Base-by-base conservation (phyloP, 1,139 yeast genomes). In the Hansenula anomala region DNA sequence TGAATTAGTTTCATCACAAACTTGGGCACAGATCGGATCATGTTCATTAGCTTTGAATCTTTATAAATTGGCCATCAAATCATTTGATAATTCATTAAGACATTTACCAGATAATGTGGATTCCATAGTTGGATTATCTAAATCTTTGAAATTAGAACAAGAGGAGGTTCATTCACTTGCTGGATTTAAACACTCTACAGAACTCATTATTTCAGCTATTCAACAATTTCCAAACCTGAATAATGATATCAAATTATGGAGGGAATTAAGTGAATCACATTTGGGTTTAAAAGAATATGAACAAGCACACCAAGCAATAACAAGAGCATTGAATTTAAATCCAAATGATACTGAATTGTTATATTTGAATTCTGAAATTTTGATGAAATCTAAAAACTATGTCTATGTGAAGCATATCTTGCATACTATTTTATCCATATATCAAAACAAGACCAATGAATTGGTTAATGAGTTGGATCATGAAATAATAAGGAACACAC, bases 1-100 rank as follows among this genome's bases (percentile, higher is more conserved):
- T 31, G 44, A 41, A 8, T 12, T 39, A 4, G 45, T 43, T 6
- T 36, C 52, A 4, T 38, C 48, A 2, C 36, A 47, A 36, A 70
- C 78, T 2, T 76, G 82, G 82, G 52, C 64, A 10, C 63, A 69
- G 9, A 66, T 75, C 37, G 82, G 78, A 3, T 60, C 63, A 29
- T 72, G 80, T 52, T 79, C 81, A 16, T 53, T 61, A 32, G 54
- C 71, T 2, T 51, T 75, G 35, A 75, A 75, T 4, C 53, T 69
- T 4, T 59, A 60, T 16, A 55, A 58, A 4, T 50, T 64, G 5
- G 78, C 79, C 5, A 65, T 72, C 22, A 61, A 61, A 39, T 64
- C 76, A 13, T 75, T 59, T 45, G 78, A 74, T 47, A 54, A 60
- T 22, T 78, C 77, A 0, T 60, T 74, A 11, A 58, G 55, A 39